phyloP scores from a whole-genome alignment of 2,329 filamentous ascomycete genomes.

The Samsoniella hepiali region DNA sequence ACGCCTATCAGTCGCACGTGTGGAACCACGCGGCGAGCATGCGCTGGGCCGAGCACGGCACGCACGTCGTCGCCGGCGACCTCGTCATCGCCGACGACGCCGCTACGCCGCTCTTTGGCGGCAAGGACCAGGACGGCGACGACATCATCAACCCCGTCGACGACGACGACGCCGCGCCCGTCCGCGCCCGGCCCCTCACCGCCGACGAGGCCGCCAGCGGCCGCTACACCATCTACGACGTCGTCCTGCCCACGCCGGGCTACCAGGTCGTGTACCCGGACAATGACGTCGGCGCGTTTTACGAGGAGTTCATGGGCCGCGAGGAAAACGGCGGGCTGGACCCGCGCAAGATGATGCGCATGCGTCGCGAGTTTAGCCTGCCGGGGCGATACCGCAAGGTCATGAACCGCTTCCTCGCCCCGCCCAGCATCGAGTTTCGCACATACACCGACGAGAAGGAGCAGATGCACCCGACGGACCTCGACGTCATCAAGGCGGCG shows the following conservation, averaged over 20 bases:
- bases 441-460: conserved; percentile 68
- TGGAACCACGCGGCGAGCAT: conserved; percentile 86
- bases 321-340: conserved; percentile 74
- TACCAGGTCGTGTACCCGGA: conserved; percentile 83
- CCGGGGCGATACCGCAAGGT: conserved; percentile 86
- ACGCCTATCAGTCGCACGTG: conserved; percentile 91
- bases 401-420: conserved; percentile 65
- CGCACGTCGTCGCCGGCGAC: conserved; percentile 76
- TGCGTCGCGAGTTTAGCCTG: conserved; percentile 82
- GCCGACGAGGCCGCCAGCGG: conserved; percentile 75
- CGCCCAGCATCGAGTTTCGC: conserved; percentile 65
- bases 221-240: conserved; percentile 75
- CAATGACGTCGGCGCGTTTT: conserved; percentile 82
- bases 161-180: conserved; percentile 41
- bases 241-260: conserved; percentile 89
- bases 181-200: conserved; percentile 67
- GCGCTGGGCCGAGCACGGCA: conserved; percentile 73
- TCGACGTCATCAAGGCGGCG: conserved; percentile 61
- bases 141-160: conserved; percentile 41
- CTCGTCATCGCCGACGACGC: conserved; percentile 60
- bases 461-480: conserved; percentile 85
- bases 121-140: conserved; percentile 59
- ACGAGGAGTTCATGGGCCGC: conserved; percentile 79
- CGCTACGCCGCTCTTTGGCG: conserved; percentile 38
- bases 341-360: conserved; percentile 81